These are phyloP conservation scores for Apiospora malaysiana DNA, from an alignment of 2,329 filamentous ascomycete species.

Conservation along the genomic window DNA sequence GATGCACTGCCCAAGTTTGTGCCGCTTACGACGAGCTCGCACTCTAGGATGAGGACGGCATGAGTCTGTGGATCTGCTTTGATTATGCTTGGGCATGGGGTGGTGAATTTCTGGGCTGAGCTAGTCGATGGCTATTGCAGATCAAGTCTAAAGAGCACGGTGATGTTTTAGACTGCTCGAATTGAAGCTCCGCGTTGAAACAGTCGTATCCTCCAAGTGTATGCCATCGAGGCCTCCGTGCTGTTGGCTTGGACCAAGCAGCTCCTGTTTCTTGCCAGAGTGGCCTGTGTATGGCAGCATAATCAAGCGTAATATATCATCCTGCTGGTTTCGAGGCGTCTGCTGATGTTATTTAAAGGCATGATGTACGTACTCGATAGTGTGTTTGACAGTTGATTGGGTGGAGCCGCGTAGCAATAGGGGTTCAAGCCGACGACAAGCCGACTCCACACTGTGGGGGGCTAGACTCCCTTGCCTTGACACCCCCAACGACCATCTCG, in stretches of 20 bases:
- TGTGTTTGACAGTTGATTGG: slow-evolving; percentile 12
- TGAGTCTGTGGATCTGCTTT: not conserved
- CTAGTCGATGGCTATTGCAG: not conserved
- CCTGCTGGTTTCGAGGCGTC: not conserved
- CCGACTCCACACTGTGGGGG: not conserved
- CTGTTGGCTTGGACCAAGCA: too few species aligned
- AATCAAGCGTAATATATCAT: not conserved
- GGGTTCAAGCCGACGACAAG: not conserved
- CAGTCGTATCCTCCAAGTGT: not conserved
- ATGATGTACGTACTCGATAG: not conserved
- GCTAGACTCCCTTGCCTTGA: too few species aligned
- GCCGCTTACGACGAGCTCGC: not conserved
- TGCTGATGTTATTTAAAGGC: slow-evolving; percentile 6
- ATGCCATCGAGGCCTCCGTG: not conserved
- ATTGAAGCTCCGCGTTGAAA: too few species aligned
- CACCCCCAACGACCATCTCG: not conserved
- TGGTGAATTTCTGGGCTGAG: not conserved
- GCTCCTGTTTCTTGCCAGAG: too few species aligned
- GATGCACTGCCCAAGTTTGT: not conserved
- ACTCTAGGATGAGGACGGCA: not conserved
- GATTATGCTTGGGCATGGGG: not conserved
- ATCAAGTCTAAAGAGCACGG: not conserved
- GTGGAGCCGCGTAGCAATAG: not conserved
- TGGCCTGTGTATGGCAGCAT: not conserved
- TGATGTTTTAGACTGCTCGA: not conserved